Base-by-base conservation (phyloP, 805 yeast species). In the Wickerhamiella bombiphila region DNA sequence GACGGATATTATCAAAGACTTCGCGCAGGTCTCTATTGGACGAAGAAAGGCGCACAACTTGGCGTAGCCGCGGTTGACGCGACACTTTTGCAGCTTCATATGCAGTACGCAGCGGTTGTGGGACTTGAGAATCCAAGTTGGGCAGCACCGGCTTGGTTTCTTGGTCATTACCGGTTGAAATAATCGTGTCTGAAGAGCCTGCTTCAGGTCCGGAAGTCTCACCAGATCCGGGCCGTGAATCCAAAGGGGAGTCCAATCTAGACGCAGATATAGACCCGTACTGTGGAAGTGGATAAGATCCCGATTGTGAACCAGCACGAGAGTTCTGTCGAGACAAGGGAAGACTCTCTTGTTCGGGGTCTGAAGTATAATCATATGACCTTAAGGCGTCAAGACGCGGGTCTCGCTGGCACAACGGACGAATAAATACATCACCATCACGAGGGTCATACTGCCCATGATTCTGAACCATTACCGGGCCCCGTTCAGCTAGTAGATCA, bases 401-500 rank as follows among this genome's bases (percentile, higher is more conserved):
- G 13, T 9, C 13, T 13, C 11, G 11, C 26, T 24, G 11, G 9
- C 11, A 24, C 9, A 24, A 13, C n/a, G 7, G 17, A n/a, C 22
- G 18, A 4, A 7, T 4, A 25, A 11, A 22, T 6, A 6, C 20
- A 14, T 14, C 16, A 4, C 14, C 35, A 18, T 9, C 16, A 21
- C 25, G 5, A 9, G 26, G 26, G 11, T 9, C 5, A 7, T 21
- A 21, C 25, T 21, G 17, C 25, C 15, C 25, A n/a, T 11, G 7
- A n/a, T 17, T 6, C n/a, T n/a, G n/a, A n/a, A n/a, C n/a, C 21
- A 5, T n/a, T 5, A 17, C 21, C 33, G 4, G 33, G 14, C 33
- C 17, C 6, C 29, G 11, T 17, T 11, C 22, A 9, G 17, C 21
- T 15, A 14, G 22, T 6, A 20, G 6, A 71, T 60, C 31, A 68